Base-by-base conservation (phyloP, 768 basidiomycete species). In the Suillus alpinus region DNA sequence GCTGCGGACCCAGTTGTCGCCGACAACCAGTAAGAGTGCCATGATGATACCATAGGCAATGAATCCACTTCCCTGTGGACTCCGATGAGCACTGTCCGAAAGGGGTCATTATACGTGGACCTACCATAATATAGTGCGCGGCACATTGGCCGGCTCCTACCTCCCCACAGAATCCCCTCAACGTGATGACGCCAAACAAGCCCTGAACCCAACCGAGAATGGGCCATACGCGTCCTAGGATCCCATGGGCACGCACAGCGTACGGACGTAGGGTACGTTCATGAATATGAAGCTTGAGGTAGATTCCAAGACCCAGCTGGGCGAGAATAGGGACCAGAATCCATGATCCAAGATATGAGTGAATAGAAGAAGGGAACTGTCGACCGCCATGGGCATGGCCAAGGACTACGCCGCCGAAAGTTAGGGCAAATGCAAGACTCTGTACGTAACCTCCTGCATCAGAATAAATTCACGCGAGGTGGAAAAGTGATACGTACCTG, bases 261-360 rank as follows among this genome's bases (percentile, higher is more conserved):
- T 81, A 89, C 1, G 89, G 89, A 43, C 95, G 81, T 10, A 88
- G 63, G 1, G 86, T 84, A 61, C 80, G 80, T 73, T 96, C 92
- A 63, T 95, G 82, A 31, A 97, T 87, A 72, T 97, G 95, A 7
- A 95, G 77, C 75, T 96, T 97, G 66, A 98, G 87, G 75, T 96
- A 98, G 47, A 93, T 83, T 4, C 95, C 95, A 52, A 94, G 77
- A 26, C 71, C 66, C 12, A 91, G 77, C 75, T 97, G 95, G 1
- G 77, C 65, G 14, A 81, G 65, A 41, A 95, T 84, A 16, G 91
- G 86, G 40, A 86, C 53, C 65, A 91, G 75, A 50, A 81, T 62
- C 71, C 73, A 74, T 26, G 72, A 73, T 20, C 89, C 76, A 52
- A 94, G 76, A 40, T 81, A 83, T 5, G 87, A 90, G 69, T 97